phyloP scores from a whole-genome alignment of 805 yeast genomes.

The Candida morakotiae region DNA sequence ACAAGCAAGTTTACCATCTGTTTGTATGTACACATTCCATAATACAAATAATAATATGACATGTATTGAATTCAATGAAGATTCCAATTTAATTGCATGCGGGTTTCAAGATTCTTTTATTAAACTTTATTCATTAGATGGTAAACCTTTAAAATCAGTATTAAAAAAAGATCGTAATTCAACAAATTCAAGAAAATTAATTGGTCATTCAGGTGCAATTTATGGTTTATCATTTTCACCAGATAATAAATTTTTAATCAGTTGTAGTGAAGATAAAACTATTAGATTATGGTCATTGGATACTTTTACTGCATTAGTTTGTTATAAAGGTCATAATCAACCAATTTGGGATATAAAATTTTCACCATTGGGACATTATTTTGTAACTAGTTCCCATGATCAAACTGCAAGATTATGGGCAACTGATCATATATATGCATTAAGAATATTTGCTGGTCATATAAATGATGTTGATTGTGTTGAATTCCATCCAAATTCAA shows the following conservation, averaged over 20 bases:
- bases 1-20: slow-evolving; percentile 86
- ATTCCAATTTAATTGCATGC: slow-evolving; percentile 82
- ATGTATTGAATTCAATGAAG: slow-evolving; percentile 82
- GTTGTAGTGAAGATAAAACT: slow-evolving; percentile 88
- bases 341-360: slow-evolving; percentile 98
- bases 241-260: slow-evolving; percentile 74
- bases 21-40: slow-evolving; percentile 97
- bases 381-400: slow-evolving; percentile 97
- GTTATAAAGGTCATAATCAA: slow-evolving; percentile 94
- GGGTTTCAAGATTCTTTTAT: slow-evolving; percentile 92
- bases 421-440: slow-evolving; percentile 94
- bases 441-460: slow-evolving; percentile 96
- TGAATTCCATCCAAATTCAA: slow-evolving; percentile 93
- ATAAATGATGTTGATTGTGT: slow-evolving; percentile 94
- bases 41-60: slow-evolving; percentile 88
- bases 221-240: slow-evolving; percentile 90
- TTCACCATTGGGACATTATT: slow-evolving; percentile 94
- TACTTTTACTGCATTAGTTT: slow-evolving; percentile 80
- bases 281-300: slow-evolving; percentile 93
- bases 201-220: slow-evolving; percentile 95
- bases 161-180: slow-evolving; percentile 49
- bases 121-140: slow-evolving; percentile 91
- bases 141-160: slow-evolving; percentile 69
- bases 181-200: slow-evolving; percentile 50
- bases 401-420: slow-evolving; percentile 98